Base-by-base conservation (phyloP, 1,284 basidiomycete genomes). In the Marasmius sp. region DNA sequence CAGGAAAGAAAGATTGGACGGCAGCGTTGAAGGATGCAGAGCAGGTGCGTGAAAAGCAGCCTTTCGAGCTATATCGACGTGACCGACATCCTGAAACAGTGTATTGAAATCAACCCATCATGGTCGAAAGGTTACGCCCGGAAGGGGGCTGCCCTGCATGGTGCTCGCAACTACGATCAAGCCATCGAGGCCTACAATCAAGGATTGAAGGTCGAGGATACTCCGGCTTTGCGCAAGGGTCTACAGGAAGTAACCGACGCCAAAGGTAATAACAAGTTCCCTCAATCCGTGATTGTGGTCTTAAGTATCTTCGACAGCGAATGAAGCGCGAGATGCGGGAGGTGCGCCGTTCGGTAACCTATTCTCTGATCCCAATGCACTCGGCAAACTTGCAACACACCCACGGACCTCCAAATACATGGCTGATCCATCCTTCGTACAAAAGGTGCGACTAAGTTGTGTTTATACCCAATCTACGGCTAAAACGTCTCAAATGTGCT, bases 141-240 rank as follows among this genome's bases (percentile, higher is more conserved):
- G 61, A 97, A 97, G 72, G 96, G 96, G 59, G 95, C 95, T 41
- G 96, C 96, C n/a, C 79, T 98, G 52, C 96, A 98, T 71, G 96
- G 96, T 39, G 81, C 87, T 43, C 82, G 84, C 62, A 81, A 82
- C 73, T 96, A 86, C 72, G 89, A 90, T 62, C 94, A 96, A 16
- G 94, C 95, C 7, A 91, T 97, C 66, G 82, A 81, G 36, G 86
- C 89, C 7, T 95, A 94, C 75, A 84, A 97, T 72, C 79, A 80
- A 33, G 95, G 95, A 50, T 80, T 97, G 51, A 86, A 92, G 72
- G 77, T 89, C 49, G 94, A 96, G 71, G 88, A 91, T 67, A 93
- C 87, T 70, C 88, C 91, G 5, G 87, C 88, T 1, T 81, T 97
- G 53, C 85, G 88, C 71, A 96, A 95, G 72, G 96, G 96, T 52